These are phyloP conservation scores for Phlyctochytrium planicorne DNA, from an alignment of 192 early-diverging fungal genomes.

Conservation along the genomic window DNA sequence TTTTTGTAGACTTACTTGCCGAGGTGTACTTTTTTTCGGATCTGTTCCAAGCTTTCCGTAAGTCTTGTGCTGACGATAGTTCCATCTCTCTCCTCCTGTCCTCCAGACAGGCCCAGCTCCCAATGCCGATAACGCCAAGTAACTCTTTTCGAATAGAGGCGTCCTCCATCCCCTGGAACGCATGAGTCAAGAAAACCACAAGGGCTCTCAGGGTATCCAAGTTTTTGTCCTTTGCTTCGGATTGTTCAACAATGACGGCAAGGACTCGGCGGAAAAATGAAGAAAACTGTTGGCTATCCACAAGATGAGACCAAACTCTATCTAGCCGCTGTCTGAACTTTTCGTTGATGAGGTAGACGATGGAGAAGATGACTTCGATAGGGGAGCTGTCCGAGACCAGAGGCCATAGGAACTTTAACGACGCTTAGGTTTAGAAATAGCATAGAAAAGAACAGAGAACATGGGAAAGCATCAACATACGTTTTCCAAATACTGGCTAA, in stretches of 20 bases:
- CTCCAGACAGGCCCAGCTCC: constrained; percentile 72
- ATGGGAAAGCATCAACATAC: not conserved
- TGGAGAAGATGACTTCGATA: constrained; percentile 63
- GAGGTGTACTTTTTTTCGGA: constrained; percentile 21
- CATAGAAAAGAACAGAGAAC: no score
- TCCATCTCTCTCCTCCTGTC: constrained; percentile 56
- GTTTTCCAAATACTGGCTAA: constrained; percentile 70
- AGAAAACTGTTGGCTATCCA: constrained; percentile 45
- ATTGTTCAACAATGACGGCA: constrained; percentile 40
- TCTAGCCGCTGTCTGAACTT: constrained; percentile 75
- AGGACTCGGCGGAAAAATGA: constrained; percentile 58
- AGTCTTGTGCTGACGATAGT: constrained; percentile 41
- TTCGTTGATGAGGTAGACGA: constrained; percentile 87
- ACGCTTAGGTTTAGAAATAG: no score
- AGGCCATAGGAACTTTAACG: constrained; percentile 76
- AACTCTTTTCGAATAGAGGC: constrained; percentile 71
- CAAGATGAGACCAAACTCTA: constrained; percentile 24
- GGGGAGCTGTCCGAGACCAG: constrained; percentile 36
- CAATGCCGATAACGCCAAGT: constrained; percentile 71
- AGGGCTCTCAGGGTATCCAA: constrained; percentile 48
- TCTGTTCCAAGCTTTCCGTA: constrained; percentile 32
- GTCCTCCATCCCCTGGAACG: constrained; percentile 86
- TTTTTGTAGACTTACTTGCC: not conserved
- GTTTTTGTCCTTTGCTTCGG: constrained; percentile 28
- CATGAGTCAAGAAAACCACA: constrained; percentile 74